Evolutionary conservation across 352 stramenopile genomes (phyloP).

Genomic region (Pilasporangium apinafurcum): DNA sequence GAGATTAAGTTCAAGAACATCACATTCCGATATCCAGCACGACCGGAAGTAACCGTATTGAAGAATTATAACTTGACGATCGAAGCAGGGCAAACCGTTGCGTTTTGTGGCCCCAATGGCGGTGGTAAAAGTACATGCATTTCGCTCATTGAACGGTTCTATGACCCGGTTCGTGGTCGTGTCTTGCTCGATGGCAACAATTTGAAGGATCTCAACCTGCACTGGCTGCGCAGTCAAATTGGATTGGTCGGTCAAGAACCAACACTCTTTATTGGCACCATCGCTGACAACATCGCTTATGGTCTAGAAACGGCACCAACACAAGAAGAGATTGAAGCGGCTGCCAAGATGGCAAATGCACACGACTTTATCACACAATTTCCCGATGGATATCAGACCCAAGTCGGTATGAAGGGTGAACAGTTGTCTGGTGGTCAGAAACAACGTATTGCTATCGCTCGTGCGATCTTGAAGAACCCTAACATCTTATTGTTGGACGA

Average conservation of each 20-base stretch:
- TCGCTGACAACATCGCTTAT: conserved; percentile 45
- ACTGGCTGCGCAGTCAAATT: conserved; percentile 19
- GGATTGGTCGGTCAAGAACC: conserved; percentile 58
- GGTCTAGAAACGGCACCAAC: conserved; percentile 7
- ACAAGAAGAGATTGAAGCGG: conserved; percentile 50
- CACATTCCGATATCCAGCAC: conserved; percentile 19
- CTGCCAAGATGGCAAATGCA: conserved; percentile 79
- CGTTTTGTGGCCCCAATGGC: conserved; percentile 14
- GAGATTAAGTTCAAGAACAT: conserved; percentile 14
- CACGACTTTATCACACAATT: conserved; percentile 84
- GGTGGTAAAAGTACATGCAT: conserved; percentile 25
- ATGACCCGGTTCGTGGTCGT: conserved; percentile 13
- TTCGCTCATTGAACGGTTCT: conserved; percentile 24
- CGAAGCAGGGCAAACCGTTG: conserved; percentile 18
- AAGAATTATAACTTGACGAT: conserved; percentile 12
- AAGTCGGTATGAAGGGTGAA: conserved; percentile 57
- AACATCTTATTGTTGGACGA: conserved; percentile 32
- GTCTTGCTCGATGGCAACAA: conserved; percentile 17
- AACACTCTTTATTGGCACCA: conserved; percentile 37
- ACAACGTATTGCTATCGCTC: conserved; percentile 89
- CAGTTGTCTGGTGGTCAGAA: conserved; percentile 91
- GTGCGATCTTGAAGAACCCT: conserved; percentile 41
- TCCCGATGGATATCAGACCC: conserved; percentile 79
- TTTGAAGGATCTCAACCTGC: conserved; percentile 13
- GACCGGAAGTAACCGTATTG: conserved; percentile 11